Conservation (phyloP, 495 filamentous ascomycete genomes). For the Daldinia loculata region DNA sequence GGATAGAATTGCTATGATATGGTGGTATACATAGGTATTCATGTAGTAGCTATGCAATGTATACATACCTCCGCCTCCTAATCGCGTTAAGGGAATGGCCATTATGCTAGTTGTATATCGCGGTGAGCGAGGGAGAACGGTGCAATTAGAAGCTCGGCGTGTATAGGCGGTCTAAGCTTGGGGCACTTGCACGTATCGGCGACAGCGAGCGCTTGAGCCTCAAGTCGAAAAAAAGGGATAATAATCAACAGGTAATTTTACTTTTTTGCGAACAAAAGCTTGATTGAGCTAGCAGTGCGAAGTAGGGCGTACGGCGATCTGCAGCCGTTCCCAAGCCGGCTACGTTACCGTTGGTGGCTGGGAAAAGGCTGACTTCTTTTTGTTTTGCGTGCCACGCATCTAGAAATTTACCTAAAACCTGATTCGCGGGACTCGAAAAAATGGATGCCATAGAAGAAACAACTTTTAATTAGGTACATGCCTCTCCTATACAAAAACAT, state of each 20-base stretch:
- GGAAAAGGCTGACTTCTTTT: slow-evolving; percentile 21
- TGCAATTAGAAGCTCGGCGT: slow-evolving; percentile 1
- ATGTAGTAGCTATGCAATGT: slow-evolving; percentile 20
- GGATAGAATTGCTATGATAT: slow-evolving; percentile 16
- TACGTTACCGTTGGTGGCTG: slow-evolving; percentile 37
- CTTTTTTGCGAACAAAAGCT: slow-evolving; percentile 16
- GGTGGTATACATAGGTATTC: slow-evolving; percentile 21
- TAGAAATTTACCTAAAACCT: slow-evolving; percentile 28
- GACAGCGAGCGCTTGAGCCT: slow-evolving; percentile 8
- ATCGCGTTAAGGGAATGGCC: slow-evolving; percentile 70
- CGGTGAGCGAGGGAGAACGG: not conserved
- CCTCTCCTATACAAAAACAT: not conserved
- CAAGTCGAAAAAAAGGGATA: slow-evolving; percentile 13
- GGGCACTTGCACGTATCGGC: slow-evolving; percentile 19
- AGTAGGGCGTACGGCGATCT: slow-evolving; percentile 32
- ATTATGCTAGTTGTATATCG: slow-evolving; percentile 49
- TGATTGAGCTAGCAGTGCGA: slow-evolving; percentile 23
- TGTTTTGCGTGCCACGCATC: not conserved
- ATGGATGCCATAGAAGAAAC: not conserved
- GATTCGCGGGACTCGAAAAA: slow-evolving; percentile 22
- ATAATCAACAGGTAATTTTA: slow-evolving; percentile 4
- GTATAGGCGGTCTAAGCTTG: slow-evolving; percentile 6
- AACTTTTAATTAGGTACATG: not conserved
- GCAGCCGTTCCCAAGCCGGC: slow-evolving; percentile 23
- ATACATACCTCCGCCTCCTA: slow-evolving; percentile 66